Evolutionary conservation across 1,139 yeast genomes (phyloP).

Genomic region (Ogataea hybrid): DNA sequence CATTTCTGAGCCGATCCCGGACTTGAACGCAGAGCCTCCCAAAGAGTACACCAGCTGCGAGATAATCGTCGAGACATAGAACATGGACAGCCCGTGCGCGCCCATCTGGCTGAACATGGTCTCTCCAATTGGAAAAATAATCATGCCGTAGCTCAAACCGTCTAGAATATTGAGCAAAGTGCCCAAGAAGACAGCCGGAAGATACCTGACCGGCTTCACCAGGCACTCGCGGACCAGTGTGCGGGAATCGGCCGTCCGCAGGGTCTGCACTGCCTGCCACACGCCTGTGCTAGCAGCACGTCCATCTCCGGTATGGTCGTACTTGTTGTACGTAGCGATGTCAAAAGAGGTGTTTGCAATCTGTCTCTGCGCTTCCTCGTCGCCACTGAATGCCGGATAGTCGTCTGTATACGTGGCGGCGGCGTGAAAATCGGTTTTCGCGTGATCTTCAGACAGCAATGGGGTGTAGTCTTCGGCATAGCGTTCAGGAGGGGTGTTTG

Average conservation of each 20-base stretch:
- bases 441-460: neutral
- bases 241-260: constrained; percentile 17
- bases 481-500: neutral
- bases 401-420: neutral
- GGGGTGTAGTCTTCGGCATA: constrained; percentile 4
- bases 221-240: constrained; percentile 28
- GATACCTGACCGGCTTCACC: constrained; percentile 43
- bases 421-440: constrained; percentile 1
- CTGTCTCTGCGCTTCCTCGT: constrained; percentile 1
- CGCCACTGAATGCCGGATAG: neutral
- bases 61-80: constrained; percentile 83
- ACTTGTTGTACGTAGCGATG: neutral
- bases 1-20: constrained; percentile 97
- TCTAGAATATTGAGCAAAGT: constrained; percentile 82
- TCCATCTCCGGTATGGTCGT: neutral
- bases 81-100: constrained; percentile 90
- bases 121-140: constrained; percentile 87
- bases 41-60: constrained; percentile 85
- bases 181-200: constrained; percentile 84
- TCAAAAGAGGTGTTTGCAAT: neutral
- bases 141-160: constrained; percentile 96
- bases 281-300: neutral
- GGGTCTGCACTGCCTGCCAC: neutral
- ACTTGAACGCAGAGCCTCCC: constrained; percentile 86
- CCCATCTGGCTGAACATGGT: constrained; percentile 74